Conservation (phyloP, 176 grass and related monocot genomes). For the Hordeum marinum region DNA sequence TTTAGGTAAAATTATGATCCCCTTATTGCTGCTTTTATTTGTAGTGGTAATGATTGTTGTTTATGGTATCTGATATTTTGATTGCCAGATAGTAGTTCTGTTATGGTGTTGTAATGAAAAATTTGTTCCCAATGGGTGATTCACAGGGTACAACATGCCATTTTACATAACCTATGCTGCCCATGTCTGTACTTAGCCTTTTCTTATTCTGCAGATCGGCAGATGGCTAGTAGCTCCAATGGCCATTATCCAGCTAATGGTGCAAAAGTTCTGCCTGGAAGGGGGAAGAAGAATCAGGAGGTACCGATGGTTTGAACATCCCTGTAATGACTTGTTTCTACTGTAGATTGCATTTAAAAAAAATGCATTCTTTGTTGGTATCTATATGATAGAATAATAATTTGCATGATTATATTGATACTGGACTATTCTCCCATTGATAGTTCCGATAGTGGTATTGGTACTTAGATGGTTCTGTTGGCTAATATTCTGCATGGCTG, state of each 20-base stretch:
- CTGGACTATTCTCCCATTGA: neutral
- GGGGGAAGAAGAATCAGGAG: constrained; percentile 46
- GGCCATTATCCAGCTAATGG: constrained; percentile 27
- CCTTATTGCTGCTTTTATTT: neutral
- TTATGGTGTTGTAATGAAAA: neutral
- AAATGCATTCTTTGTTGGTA: neutral
- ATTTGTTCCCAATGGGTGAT: neutral
- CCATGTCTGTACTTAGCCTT: neutral
- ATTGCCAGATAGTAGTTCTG: neutral
- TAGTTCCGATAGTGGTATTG: neutral
- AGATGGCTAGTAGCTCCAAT: constrained; percentile 56
- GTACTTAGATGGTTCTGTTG: neutral
- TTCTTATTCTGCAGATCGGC: constrained; percentile 26
- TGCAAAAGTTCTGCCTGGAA: constrained; percentile 28
- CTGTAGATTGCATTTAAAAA: neutral
- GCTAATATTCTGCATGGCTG: neutral
- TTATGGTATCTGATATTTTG: neutral
- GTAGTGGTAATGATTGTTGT: neutral
- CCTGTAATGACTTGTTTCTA: neutral
- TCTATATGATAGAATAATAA: neutral
- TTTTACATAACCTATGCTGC: neutral
- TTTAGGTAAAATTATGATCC: neutral
- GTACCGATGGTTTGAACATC: constrained; percentile 12
- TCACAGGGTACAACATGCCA: neutral
- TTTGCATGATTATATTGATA: neutral